These are phyloP conservation scores for Theobroma cacao DNA, from an alignment of 345 rosid genomes.

Conservation along the genomic window DNA sequence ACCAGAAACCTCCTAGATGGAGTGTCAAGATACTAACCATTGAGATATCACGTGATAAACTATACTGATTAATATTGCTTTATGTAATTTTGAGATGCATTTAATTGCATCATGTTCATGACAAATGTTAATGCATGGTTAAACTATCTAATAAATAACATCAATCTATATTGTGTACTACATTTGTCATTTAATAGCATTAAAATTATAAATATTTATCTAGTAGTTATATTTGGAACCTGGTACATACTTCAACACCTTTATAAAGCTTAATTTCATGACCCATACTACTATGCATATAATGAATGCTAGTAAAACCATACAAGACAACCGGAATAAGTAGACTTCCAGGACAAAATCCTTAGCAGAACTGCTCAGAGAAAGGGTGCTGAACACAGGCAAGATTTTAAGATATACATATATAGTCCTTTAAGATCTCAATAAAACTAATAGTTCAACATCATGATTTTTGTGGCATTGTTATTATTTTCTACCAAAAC, in stretches of 20 bases:
- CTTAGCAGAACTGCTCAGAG: not conserved
- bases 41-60: not conserved
- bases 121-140: not conserved
- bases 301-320: not conserved
- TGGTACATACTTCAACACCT: not conserved
- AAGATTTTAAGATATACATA: too few relatives aligned
- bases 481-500: not conserved
- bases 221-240: not conserved
- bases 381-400: not conserved
- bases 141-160: not conserved
- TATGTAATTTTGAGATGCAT: too few relatives aligned
- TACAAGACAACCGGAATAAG: not conserved
- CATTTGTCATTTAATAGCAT: not conserved
- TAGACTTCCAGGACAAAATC: not conserved
- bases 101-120: not conserved
- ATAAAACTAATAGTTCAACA: too few relatives aligned
- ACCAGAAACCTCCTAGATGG: not conserved
- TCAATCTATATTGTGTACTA: not conserved
- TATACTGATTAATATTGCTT: not conserved
- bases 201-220: not conserved
- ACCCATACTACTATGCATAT: not conserved
- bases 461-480: not conserved
- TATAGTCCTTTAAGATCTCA: not conserved
- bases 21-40: not conserved
- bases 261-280: not conserved